Percentiles rank a stretch among this genome's conserved stretches.
Conservation (phyloP, 2,329 filamentous ascomycete genomes). For the Dothistroma pini region DNA sequence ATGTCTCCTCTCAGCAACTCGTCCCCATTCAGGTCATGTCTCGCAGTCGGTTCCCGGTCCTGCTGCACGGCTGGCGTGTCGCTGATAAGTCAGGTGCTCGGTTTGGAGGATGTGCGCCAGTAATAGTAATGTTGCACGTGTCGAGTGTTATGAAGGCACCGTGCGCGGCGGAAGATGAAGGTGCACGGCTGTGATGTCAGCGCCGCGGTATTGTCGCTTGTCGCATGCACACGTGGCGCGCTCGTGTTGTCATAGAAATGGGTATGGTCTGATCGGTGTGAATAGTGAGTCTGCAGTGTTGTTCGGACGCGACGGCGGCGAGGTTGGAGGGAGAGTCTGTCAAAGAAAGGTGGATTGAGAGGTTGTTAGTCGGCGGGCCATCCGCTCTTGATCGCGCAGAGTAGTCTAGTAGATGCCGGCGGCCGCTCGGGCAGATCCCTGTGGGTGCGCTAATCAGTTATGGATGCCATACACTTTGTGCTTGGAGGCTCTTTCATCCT, state of each 20-base stretch:
- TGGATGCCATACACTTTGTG: too few species aligned
- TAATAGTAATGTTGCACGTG: not conserved
- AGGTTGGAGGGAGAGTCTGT: not conserved
- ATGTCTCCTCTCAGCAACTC: slow-evolving; percentile 25
- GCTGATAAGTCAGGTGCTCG: not conserved
- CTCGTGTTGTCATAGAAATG: not conserved
- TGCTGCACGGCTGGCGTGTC: not conserved
- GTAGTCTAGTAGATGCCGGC: too few species aligned
- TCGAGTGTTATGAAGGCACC: not conserved
- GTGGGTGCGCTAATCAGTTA: too few species aligned
- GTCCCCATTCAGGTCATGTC: slow-evolving; percentile 23
- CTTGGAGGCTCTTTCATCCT: too few species aligned
- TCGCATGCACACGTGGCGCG: not conserved
- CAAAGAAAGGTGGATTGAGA: not conserved
- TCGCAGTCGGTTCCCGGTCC: slow-evolving; percentile 5
- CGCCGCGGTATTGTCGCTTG: not conserved
- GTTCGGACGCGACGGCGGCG: not conserved
- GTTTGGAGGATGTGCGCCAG: not conserved
- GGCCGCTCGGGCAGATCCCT: too few species aligned
- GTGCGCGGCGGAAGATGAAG: not conserved
- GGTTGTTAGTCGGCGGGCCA: not conserved
- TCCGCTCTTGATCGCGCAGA: too few species aligned
- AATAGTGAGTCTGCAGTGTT: not conserved
- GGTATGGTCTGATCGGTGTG: not conserved
- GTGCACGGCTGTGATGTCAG: not conserved